These are phyloP conservation scores for Hypoxylon sp. DNA, from an alignment of 2,329 filamentous ascomycete genomes.

Conservation along the genomic window DNA sequence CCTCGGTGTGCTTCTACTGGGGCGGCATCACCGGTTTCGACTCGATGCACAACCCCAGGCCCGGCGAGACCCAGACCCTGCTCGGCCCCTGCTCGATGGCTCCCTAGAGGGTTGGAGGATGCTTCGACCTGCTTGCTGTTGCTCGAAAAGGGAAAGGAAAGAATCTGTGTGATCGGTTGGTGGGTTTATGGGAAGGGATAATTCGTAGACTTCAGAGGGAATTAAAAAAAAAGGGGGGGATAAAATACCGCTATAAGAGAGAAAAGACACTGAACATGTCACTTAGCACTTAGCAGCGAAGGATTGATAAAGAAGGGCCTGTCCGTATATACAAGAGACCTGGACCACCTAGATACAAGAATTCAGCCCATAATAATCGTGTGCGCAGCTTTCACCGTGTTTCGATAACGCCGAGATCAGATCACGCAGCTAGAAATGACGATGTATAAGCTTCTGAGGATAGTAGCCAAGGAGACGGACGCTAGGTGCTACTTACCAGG, in stretches of 20 bases:
- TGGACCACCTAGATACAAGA: constrained; percentile 18
- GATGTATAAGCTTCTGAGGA: background rate
- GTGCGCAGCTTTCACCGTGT: no score
- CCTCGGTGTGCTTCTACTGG: constrained; percentile 43
- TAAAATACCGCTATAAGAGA: no score
- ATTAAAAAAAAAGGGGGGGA: background rate
- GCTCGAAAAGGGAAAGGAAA: background rate
- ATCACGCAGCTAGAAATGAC: constrained; percentile 4
- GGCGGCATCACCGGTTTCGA: constrained; percentile 44
- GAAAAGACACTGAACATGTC: no score
- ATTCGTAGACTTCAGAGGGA: background rate
- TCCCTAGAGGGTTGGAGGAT: no score
- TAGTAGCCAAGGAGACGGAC: background rate
- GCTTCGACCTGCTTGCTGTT: background rate
- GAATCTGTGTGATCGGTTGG: background rate
- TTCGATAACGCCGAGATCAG: no score
- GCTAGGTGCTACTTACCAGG: constrained; percentile 35
- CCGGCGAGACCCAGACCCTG: constrained; percentile 38
- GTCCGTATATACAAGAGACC: constrained; percentile 24
- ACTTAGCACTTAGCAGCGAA: no score
- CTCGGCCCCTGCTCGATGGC: constrained; percentile 31
- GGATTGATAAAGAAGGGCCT: background rate
- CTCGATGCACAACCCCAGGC: constrained; percentile 37
- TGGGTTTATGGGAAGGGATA: background rate
- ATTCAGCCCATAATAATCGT: background rate